Evolutionary conservation across 2,329 filamentous ascomycete species (phyloP).

Genomic region (Allantophomopsis cytisporea): DNA sequence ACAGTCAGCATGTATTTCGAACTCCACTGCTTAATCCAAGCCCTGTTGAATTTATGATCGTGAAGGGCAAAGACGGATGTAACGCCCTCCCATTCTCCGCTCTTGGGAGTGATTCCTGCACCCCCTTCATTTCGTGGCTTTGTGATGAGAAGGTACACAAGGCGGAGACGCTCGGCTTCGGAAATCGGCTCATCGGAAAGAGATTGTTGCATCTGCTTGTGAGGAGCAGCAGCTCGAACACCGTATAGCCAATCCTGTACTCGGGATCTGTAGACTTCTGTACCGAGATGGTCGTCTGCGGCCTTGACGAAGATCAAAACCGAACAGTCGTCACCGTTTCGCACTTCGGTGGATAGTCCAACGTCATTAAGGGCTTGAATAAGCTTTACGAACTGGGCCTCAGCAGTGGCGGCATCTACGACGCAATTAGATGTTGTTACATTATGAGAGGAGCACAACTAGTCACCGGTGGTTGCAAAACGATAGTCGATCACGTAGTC

Average conservation of each 20-base stretch:
- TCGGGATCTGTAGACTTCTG: slow-evolving; percentile 74
- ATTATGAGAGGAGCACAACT: neutral
- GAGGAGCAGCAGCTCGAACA: slow-evolving; percentile 64
- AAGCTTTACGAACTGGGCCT: slow-evolving; percentile 65
- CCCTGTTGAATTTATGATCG: slow-evolving; percentile 60
- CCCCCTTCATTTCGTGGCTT: slow-evolving; percentile 62
- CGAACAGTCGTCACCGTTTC: slow-evolving; percentile 61
- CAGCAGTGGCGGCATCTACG: slow-evolving; percentile 54
- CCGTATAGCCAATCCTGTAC: slow-evolving; percentile 92
- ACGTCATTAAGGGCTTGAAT: slow-evolving; percentile 62
- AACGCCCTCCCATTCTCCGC: slow-evolving; percentile 60
- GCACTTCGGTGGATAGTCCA: slow-evolving; percentile 80
- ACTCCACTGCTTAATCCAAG: slow-evolving; percentile 64
- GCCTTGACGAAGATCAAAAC: slow-evolving; percentile 74
- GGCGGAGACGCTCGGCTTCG: slow-evolving; percentile 76
- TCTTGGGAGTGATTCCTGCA: slow-evolving; percentile 59
- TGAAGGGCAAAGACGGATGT: slow-evolving; percentile 68
- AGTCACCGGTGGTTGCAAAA: slow-evolving; percentile 52
- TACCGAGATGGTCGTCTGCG: slow-evolving; percentile 59
- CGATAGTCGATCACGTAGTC: slow-evolving; percentile 82
- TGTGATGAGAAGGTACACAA: slow-evolving; percentile 77
- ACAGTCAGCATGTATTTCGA: slow-evolving; percentile 55
- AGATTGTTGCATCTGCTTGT: slow-evolving; percentile 54
- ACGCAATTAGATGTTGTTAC: slow-evolving; percentile 3
- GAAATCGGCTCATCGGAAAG: slow-evolving; percentile 65